Evolutionary conservation across 176 grass and related monocot species (phyloP).

Genomic region (Ananas comosus): DNA sequence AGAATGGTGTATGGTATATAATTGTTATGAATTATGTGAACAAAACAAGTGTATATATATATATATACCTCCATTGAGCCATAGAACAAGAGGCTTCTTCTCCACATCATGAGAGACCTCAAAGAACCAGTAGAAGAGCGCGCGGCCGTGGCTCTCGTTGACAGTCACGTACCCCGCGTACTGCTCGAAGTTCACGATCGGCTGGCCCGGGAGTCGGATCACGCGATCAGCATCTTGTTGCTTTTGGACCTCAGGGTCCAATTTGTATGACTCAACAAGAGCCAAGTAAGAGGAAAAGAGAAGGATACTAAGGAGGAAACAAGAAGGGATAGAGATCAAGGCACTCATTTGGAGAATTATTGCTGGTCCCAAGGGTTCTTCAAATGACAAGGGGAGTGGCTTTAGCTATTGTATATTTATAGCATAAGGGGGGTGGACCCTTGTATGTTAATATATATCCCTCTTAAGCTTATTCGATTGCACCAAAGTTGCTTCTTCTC

Average conservation of each 20-base stretch:
- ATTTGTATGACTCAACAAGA: not conserved
- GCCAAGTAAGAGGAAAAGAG: slow-evolving; percentile 4
- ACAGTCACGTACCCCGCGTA: slow-evolving; percentile 94
- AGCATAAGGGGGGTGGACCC: not conserved
- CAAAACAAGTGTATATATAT: too few species aligned
- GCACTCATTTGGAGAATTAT: not conserved
- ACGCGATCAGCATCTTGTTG: slow-evolving; percentile 79
- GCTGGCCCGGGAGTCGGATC: slow-evolving; percentile 63
- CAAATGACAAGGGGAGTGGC: not conserved
- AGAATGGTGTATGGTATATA: too few species aligned
- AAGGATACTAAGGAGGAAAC: slow-evolving; percentile 5
- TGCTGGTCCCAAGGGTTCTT: not conserved
- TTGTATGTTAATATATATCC: too few species aligned
- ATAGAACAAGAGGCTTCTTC: slow-evolving; percentile 85
- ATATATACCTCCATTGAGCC: slow-evolving; percentile 80
- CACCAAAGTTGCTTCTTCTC: too few species aligned
- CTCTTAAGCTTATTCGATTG: too few species aligned
- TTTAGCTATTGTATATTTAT: not conserved
- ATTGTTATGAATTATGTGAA: too few species aligned
- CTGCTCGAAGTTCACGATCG: slow-evolving; percentile 59
- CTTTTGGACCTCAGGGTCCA: slow-evolving; percentile 16
- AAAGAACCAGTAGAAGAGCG: slow-evolving; percentile 99
- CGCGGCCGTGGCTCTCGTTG: slow-evolving; percentile 64
- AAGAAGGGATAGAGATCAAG: slow-evolving; percentile 11
- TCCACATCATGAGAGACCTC: slow-evolving; percentile 39